Evolutionary conservation across 2,329 filamentous ascomycete genomes (phyloP).

Genomic region (Scopulariopsis brevicaulis): DNA sequence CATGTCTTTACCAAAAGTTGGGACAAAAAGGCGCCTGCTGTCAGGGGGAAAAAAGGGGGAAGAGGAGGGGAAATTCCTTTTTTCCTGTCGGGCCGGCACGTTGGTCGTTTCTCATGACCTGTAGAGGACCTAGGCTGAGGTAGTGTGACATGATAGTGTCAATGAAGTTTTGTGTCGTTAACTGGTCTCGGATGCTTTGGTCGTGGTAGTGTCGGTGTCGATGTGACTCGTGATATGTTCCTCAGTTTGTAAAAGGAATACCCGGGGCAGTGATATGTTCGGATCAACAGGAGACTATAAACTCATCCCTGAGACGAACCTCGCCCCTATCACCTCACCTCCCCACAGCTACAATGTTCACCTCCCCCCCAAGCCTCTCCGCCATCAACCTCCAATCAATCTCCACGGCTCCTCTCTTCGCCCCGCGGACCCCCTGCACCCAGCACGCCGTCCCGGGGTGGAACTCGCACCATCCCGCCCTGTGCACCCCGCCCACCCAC

Average conservation of each 20-base stretch:
- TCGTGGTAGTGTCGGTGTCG: not conserved
- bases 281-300: too few relatives aligned
- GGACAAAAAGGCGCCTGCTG: not conserved
- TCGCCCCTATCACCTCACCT: not conserved
- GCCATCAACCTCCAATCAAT: constrained; percentile 1
- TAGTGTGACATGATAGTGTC: not conserved
- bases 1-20: constrained; percentile 1
- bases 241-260: too few relatives aligned
- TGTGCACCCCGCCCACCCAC: constrained; percentile 22
- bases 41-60: not conserved
- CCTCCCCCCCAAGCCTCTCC: not conserved
- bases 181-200: not conserved
- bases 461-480: constrained; percentile 28
- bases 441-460: constrained; percentile 16
- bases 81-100: not conserved
- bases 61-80: not conserved
- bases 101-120: not conserved
- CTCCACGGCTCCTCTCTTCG: not conserved
- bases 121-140: not conserved
- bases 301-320: not conserved
- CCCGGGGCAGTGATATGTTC: too few relatives aligned
- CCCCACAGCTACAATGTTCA: not conserved
- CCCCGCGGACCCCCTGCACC: constrained; percentile 6
- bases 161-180: not conserved
- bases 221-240: not conserved